A percentile compares a stretch with the other conserved stretches of the same genome.
phyloP scores from a whole-genome alignment of 148 eudicot genomes.

The Amaranthus hypochondriacus region DNA sequence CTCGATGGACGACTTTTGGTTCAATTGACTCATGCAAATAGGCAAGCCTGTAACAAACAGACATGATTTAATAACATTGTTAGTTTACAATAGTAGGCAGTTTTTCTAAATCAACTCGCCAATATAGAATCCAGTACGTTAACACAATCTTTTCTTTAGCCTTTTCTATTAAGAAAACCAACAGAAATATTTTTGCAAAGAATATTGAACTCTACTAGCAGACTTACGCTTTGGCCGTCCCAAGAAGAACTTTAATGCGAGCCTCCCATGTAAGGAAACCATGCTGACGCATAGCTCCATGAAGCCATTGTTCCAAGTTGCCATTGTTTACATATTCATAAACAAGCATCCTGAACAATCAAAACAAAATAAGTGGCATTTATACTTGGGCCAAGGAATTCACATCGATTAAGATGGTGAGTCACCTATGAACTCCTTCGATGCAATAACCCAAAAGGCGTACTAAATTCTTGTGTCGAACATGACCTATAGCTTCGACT shows the following conservation, averaged over 20 bases:
- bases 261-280: slow-evolving; percentile 85
- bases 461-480: slow-evolving; percentile 84
- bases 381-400: neutral
- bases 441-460: slow-evolving; percentile 90
- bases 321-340: slow-evolving; percentile 88
- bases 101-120: neutral
- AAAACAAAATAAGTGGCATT: neutral
- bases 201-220: slow-evolving; percentile 5
- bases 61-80: slow-evolving; percentile 6
- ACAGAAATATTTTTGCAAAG: neutral
- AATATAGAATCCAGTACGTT: neutral
- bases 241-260: slow-evolving; percentile 81
- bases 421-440: slow-evolving; percentile 83
- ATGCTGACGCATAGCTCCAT: slow-evolving; percentile 77
- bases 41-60: slow-evolving; percentile 60
- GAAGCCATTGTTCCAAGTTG: slow-evolving; percentile 95
- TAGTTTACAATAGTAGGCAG: neutral
- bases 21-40: slow-evolving; percentile 91
- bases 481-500: slow-evolving; percentile 93
- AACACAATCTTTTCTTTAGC: too few relatives aligned
- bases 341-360: slow-evolving; percentile 58
- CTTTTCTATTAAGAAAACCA: neutral
- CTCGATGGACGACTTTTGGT: slow-evolving; percentile 86
- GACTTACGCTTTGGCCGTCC: slow-evolving; percentile 89
- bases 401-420: slow-evolving; percentile 8